Evolutionary conservation across 2,329 filamentous ascomycete species (phyloP).

Genomic region (Bipolaris oryzae): DNA sequence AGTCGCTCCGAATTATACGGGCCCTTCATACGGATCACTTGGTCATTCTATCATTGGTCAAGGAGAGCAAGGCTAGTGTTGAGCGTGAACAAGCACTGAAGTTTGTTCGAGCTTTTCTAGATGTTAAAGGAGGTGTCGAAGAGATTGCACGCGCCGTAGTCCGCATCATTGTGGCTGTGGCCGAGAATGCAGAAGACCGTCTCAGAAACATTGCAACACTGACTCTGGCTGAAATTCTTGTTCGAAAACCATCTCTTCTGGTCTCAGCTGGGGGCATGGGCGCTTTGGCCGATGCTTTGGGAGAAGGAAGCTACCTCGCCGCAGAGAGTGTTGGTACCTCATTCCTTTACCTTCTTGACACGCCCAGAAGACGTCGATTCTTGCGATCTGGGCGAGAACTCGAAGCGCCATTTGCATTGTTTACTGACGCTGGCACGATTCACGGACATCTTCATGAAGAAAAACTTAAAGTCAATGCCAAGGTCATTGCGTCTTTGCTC

Average conservation of each 20-base stretch:
- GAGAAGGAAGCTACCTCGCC: conserved; percentile 89
- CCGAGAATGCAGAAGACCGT: conserved; percentile 83
- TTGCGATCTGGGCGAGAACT: conserved; percentile 88
- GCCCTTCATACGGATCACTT: conserved; percentile 89
- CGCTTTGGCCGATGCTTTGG: conserved; percentile 87
- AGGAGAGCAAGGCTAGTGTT: conserved; percentile 95
- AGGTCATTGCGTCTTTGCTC: conserved; percentile 87
- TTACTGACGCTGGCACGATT: conserved; percentile 76
- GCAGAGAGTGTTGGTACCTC: conserved; percentile 86
- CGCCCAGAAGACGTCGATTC: conserved; percentile 78
- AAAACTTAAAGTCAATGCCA: conserved; percentile 81
- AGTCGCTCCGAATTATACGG: conserved; percentile 86
- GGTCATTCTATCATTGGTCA: conserved; percentile 89
- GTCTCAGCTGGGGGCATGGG: conserved; percentile 83
- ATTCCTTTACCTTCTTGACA: conserved; percentile 89
- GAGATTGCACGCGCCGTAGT: conserved; percentile 88
- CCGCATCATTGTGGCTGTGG: conserved; percentile 86
- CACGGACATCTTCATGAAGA: conserved; percentile 62
- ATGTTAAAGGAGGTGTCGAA: conserved; percentile 88
- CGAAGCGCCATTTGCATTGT: conserved; percentile 83
- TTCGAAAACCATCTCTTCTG: conserved; percentile 81
- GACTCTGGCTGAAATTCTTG: conserved; percentile 88
- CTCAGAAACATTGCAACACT: conserved; percentile 89
- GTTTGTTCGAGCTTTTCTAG: conserved; percentile 91
- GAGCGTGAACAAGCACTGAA: conserved; percentile 97